phyloP scores from a whole-genome alignment of 2,329 filamentous ascomycete genomes.

The Ascochyta koolunga region DNA sequence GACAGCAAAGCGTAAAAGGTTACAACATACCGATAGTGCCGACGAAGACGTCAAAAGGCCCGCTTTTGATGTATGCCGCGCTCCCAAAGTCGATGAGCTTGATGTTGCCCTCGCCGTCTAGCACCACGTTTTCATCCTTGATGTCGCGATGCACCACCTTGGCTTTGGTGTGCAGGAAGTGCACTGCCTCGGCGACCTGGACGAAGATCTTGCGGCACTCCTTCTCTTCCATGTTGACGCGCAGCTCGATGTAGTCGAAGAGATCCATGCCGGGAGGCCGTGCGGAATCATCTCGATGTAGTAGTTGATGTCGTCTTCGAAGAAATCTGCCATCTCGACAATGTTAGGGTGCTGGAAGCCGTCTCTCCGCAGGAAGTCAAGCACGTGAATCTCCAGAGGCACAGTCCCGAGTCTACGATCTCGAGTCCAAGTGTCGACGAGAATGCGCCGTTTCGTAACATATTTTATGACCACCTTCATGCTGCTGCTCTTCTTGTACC shows the following conservation, averaged over 20 bases:
- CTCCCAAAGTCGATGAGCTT: conserved; percentile 99
- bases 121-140: conserved; percentile 97
- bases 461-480: conserved; percentile 96
- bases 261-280: conserved; percentile 94
- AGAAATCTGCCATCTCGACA: conserved; percentile 72
- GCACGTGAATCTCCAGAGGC: conserved; percentile 93
- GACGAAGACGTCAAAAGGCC: conserved; percentile 98
- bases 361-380: conserved; percentile 86
- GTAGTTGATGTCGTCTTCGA: conserved; percentile 86
- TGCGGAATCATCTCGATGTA: conserved; percentile 99
- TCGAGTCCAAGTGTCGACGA: conserved; percentile 97
- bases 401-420: conserved; percentile 93
- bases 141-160: conserved; percentile 96
- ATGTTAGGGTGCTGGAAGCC: conserved; percentile 69
- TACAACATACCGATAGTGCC: conserved; percentile 84
- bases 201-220: conserved; percentile 95
- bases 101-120: conserved; percentile 93
- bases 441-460: conserved; percentile 93
- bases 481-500: conserved; percentile 75
- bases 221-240: conserved; percentile 92
- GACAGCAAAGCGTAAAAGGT: background rate
- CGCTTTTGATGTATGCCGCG: conserved; percentile 96
- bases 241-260: conserved; percentile 97
- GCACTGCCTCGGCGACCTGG: conserved; percentile 86
- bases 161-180: conserved; percentile 89